Conservation (phyloP, 2,329 filamentous ascomycete genomes). For the Conoideocrella luteorostrata region DNA sequence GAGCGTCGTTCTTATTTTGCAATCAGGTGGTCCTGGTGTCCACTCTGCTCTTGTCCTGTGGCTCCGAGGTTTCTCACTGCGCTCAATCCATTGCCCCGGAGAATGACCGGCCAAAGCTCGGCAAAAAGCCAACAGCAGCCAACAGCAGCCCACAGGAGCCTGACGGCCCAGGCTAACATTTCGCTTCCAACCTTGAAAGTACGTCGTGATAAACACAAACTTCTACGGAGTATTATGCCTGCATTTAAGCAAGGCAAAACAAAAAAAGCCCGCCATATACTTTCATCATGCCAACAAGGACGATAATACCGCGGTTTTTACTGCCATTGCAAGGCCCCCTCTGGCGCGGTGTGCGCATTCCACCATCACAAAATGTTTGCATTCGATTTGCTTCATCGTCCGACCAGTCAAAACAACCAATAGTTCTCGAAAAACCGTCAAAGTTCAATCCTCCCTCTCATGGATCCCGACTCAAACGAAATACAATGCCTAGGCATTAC, state of each 20-base stretch:
- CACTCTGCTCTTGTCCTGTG: no score
- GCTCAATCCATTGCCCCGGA: neutral
- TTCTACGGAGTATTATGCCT: no score
- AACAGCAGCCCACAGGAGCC: neutral
- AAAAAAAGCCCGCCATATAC: neutral
- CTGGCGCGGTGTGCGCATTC: slow-evolving; percentile 41
- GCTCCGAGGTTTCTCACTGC: no score
- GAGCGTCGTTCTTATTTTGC: no score
- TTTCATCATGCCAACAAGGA: slow-evolving; percentile 37
- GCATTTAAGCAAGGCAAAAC: no score
- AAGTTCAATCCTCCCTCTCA: slow-evolving; percentile 93
- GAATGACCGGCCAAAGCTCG: slow-evolving; percentile 13
- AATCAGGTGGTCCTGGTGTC: no score
- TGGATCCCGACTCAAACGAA: slow-evolving; percentile 58
- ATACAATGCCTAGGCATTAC: slow-evolving; percentile 58
- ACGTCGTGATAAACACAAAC: no score
- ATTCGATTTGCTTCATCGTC: slow-evolving; percentile 27
- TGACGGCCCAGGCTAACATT: slow-evolving; percentile 8
- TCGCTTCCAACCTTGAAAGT: no score
- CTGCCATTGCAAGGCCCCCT: slow-evolving; percentile 54
- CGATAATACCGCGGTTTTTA: slow-evolving; percentile 60
- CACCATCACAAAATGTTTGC: slow-evolving; percentile 27
- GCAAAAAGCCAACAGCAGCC: slow-evolving; percentile 7
- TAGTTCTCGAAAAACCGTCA: slow-evolving; percentile 77
- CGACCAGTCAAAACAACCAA: slow-evolving; percentile 42